Evolutionary conservation across 148 eudicot genomes (phyloP).

Genomic region (Chenopodium formosanum): DNA sequence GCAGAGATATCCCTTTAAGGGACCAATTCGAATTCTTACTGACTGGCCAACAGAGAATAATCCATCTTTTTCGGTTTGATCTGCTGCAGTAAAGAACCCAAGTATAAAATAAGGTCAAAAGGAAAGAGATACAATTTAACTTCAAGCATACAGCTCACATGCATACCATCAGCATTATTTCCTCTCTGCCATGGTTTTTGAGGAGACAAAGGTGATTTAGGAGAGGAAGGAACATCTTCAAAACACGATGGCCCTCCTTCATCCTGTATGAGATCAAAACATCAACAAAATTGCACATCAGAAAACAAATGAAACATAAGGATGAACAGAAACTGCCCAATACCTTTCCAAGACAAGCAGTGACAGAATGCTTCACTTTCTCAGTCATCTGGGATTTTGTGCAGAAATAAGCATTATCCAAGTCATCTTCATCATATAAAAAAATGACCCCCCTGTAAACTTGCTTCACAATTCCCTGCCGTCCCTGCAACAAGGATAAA

Average conservation of each 20-base stretch:
- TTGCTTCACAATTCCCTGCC: conserved; percentile 76
- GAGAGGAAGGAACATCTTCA: conserved; percentile 69
- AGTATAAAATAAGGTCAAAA: conserved; percentile 5
- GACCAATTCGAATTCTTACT: conserved; percentile 85
- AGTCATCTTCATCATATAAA: conserved; percentile 65
- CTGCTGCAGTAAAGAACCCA: conserved; percentile 35
- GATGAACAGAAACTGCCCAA: conserved; percentile 6
- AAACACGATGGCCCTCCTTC: conserved; percentile 53
- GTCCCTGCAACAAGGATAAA: conserved; percentile 52
- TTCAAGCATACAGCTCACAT: not conserved
- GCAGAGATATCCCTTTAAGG: conserved; percentile 92
- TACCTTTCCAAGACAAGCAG: conserved; percentile 64
- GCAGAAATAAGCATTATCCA: conserved; percentile 76
- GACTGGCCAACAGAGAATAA: conserved; percentile 85
- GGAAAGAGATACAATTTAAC: conserved; percentile 9
- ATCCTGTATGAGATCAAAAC: conserved; percentile 38
- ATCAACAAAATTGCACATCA: not conserved
- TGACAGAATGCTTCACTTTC: conserved; percentile 56
- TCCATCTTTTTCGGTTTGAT: conserved; percentile 54
- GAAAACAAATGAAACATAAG: not conserved
- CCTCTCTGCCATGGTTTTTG: conserved; percentile 61
- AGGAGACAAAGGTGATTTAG: conserved; percentile 76
- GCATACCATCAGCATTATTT: conserved; percentile 57
- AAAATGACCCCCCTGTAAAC: conserved; percentile 76
- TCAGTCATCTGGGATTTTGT: conserved; percentile 65